Conservation (phyloP, 2,329 filamentous ascomycete genomes). For the Paraphoma chrysanthemicola region DNA sequence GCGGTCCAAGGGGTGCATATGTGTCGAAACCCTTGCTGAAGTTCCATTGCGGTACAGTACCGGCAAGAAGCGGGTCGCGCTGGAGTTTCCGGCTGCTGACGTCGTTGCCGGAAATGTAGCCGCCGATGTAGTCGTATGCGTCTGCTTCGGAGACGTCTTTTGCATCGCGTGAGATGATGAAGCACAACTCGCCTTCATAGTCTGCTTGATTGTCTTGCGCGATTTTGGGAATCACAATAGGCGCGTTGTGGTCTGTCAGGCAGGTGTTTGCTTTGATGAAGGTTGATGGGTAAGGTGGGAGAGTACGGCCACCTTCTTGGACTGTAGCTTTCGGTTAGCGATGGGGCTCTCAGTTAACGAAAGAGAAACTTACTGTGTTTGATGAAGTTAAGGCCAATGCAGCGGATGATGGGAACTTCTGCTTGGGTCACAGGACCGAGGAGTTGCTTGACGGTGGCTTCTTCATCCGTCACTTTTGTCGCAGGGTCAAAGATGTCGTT, state of each 20-base stretch:
- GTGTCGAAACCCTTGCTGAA: constrained; percentile 66
- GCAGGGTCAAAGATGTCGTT: constrained; percentile 58
- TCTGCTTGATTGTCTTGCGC: constrained; percentile 57
- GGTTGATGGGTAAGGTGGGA: constrained; percentile 58
- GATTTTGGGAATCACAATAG: constrained; percentile 57
- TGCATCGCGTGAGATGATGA: constrained; percentile 61
- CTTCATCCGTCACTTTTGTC: constrained; percentile 61
- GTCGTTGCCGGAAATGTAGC: constrained; percentile 64
- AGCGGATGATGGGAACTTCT: constrained; percentile 64
- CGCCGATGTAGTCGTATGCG: constrained; percentile 60
- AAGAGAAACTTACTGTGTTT: constrained; percentile 56
- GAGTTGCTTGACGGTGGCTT: constrained; percentile 61
- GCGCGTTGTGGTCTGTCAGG: constrained; percentile 48
- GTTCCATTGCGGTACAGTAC: constrained; percentile 63
- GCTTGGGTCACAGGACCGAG: constrained; percentile 59
- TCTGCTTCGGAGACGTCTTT: constrained; percentile 57
- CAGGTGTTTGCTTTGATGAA: constrained; percentile 59
- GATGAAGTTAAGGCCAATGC: constrained; percentile 66
- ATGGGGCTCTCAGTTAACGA: no score
- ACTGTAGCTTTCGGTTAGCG: constrained; percentile 46
- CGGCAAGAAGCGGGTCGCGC: constrained; percentile 57
- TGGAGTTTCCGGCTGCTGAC: constrained; percentile 62
- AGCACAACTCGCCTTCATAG: constrained; percentile 47
- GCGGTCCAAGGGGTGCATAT: constrained; percentile 61
- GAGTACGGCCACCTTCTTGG: constrained; percentile 58